Conservation (phyloP, 2,329 filamentous ascomycete genomes). For the Epichloe festucae region DNA sequence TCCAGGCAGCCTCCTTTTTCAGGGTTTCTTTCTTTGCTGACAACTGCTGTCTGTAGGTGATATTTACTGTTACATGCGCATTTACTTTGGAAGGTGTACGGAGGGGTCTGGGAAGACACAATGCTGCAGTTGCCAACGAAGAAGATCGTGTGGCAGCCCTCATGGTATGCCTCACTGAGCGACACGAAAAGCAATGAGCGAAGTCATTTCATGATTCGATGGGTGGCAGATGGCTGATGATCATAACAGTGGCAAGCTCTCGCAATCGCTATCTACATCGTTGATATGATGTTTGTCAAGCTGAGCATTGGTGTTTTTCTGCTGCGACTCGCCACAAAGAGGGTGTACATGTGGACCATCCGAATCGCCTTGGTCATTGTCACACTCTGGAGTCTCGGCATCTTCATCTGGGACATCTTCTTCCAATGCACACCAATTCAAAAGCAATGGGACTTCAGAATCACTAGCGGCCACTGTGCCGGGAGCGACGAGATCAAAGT, state of each 20-base stretch:
- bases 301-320: constrained; percentile 41
- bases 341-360: constrained; percentile 35
- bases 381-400: constrained; percentile 30
- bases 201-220: not conserved
- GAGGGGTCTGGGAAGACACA: constrained; percentile 33
- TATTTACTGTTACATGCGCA: constrained; percentile 34
- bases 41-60: constrained; percentile 16
- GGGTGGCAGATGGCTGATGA: not conserved
- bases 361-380: constrained; percentile 32
- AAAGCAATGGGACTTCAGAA: constrained; percentile 40
- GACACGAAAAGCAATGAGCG: not conserved
- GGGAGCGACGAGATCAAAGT: constrained; percentile 28
- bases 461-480: constrained; percentile 30
- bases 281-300: constrained; percentile 45
- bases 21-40: constrained; percentile 1
- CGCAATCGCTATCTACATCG: constrained; percentile 35
- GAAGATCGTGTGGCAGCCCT: constrained; percentile 30
- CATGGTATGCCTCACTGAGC: constrained; percentile 22
- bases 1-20: not conserved
- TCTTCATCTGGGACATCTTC: constrained; percentile 40
- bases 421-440: constrained; percentile 37
- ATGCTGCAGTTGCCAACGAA: constrained; percentile 26
- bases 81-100: constrained; percentile 31
- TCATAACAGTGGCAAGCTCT: constrained; percentile 34
- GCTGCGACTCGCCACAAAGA: constrained; percentile 31